Evolutionary conservation across 2,329 filamentous ascomycete genomes (phyloP).

Genomic region (Penicillium sp.): DNA sequence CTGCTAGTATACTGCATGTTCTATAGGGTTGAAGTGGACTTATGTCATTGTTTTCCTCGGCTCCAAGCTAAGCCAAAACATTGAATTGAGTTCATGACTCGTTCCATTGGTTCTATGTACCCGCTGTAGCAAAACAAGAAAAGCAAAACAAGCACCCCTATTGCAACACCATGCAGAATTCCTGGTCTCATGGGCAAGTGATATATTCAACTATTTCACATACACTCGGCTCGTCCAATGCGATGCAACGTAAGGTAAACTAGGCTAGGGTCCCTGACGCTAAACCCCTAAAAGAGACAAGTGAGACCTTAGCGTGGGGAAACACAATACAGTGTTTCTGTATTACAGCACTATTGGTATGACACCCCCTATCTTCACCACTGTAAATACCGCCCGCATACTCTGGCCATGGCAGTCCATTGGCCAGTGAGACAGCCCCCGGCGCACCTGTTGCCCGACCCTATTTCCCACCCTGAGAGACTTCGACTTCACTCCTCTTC

Average conservation of each 20-base stretch:
- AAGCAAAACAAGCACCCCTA: no score
- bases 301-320: slow-evolving; percentile 10
- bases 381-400: no score
- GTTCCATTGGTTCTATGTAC: no score
- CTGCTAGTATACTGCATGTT: no score
- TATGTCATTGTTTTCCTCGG: neutral
- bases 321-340: neutral
- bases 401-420: no score
- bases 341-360: neutral
- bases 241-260: neutral
- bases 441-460: slow-evolving; percentile 6
- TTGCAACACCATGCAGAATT: no score
- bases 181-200: no score
- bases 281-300: slow-evolving; percentile 6
- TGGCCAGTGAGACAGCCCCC: no score
- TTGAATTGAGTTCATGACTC: neutral
- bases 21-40: no score
- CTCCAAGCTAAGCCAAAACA: slow-evolving; percentile 1
- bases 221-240: neutral
- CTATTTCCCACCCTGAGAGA: slow-evolving; percentile 22
- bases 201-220: neutral
- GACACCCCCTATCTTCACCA: no score
- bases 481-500: slow-evolving; percentile 17
- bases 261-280: slow-evolving; percentile 13
- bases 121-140: no score